phyloP scores from a whole-genome alignment of 2,329 filamentous ascomycete species.

The Trichoderma breve region DNA sequence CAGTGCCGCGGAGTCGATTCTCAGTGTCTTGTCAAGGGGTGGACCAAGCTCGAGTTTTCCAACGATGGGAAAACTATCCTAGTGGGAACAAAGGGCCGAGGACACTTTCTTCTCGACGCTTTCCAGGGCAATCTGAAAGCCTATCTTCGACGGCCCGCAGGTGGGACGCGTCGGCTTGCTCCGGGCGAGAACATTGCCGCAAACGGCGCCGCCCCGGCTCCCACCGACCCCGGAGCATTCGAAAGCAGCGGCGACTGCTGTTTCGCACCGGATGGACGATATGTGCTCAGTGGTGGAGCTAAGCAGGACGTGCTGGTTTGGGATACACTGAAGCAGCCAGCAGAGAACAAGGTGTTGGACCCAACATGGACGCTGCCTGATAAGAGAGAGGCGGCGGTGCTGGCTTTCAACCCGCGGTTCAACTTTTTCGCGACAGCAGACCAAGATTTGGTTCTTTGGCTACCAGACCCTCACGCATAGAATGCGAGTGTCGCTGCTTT shows the following conservation, averaged over 20 bases:
- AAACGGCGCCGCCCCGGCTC: slow-evolving; percentile 21
- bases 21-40: slow-evolving; percentile 64
- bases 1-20: slow-evolving; percentile 47
- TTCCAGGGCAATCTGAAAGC: slow-evolving; percentile 80
- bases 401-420: slow-evolving; percentile 86
- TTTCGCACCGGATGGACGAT: slow-evolving; percentile 86
- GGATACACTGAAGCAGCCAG: slow-evolving; percentile 66
- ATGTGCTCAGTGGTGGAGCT: slow-evolving; percentile 72
- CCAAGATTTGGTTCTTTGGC: slow-evolving; percentile 76
- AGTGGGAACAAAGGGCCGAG: slow-evolving; percentile 76
- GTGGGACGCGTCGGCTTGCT: slow-evolving; percentile 51
- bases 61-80: slow-evolving; percentile 91
- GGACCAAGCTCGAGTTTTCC: slow-evolving; percentile 92
- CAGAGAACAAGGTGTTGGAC: slow-evolving; percentile 58
- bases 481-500: not conserved
- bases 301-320: slow-evolving; percentile 77
- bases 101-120: slow-evolving; percentile 91
- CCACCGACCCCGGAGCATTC: slow-evolving; percentile 39
- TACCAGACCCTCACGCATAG: slow-evolving; percentile 63
- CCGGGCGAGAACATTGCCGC: slow-evolving; percentile 48
- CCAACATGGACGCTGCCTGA: slow-evolving; percentile 65
- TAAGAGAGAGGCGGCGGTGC: slow-evolving; percentile 66
- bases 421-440: slow-evolving; percentile 92
- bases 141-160: slow-evolving; percentile 62
- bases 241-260: slow-evolving; percentile 76